Conservation (phyloP, 108 stramenopile species). For the Nannochloropsis granulata region DNA sequence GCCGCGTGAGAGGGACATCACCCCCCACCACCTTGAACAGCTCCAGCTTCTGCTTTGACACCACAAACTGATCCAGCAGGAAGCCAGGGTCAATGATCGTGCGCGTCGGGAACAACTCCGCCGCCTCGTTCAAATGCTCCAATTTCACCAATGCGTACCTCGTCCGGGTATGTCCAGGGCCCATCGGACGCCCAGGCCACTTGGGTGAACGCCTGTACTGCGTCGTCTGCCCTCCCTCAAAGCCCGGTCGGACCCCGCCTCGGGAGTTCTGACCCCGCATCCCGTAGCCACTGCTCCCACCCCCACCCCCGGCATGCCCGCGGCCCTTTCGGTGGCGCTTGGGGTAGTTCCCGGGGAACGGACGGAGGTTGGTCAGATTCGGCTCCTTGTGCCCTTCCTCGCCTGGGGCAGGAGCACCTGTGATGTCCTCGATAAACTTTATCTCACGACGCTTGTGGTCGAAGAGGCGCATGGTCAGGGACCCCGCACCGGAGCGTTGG, state of each 20-base stretch:
- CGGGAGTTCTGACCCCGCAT: constrained; percentile 95
- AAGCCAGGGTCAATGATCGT: constrained; percentile 4
- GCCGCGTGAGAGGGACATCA: constrained; percentile 59
- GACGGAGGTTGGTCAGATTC: background rate
- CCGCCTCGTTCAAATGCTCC: constrained; percentile 33
- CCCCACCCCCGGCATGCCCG: constrained; percentile 90
- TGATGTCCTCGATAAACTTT: background rate
- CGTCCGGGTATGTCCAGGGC: constrained; percentile 79
- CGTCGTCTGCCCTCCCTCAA: constrained; percentile 88
- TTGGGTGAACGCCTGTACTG: constrained; percentile 89
- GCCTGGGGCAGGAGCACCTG: background rate
- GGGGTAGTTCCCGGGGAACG: constrained; percentile 13
- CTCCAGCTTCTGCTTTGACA: constrained; percentile 65
- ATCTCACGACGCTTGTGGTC: background rate
- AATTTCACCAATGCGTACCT: constrained; percentile 45
- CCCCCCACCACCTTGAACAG: constrained; percentile 81
- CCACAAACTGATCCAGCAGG: constrained; percentile 47
- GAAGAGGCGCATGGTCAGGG: background rate
- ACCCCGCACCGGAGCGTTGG: background rate
- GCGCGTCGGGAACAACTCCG: constrained; percentile 3
- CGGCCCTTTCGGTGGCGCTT: constrained; percentile 66
- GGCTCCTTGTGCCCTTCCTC: background rate
- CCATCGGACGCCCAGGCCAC: constrained; percentile 68
- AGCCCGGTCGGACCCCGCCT: constrained; percentile 65
- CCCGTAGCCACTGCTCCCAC: constrained; percentile 87